Evolutionary conservation across 805 yeast species (phyloP), one percentile per base, ranked within the genome.

Genomic region (Saccharomycopsis selenospora): DNA sequence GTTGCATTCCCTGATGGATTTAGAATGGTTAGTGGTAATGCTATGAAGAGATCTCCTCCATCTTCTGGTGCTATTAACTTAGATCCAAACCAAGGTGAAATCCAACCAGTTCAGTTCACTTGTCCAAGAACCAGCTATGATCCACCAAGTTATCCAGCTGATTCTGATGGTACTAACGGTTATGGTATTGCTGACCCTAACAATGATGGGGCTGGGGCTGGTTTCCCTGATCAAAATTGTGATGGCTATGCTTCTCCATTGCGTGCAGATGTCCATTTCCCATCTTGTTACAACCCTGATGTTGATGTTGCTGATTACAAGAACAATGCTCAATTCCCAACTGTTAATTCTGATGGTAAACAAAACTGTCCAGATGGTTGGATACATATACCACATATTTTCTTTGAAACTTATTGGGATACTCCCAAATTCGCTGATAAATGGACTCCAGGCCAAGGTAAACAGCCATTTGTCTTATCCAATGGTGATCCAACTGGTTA

Each of bases 301-400:
- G 46, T 40, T 24, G 49, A 49, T 30, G 49, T 41, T 14, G 46
- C 24, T 10, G 28, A 46, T 25, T 46, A 46, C 24, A 40, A 46
- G 22, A 46, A 46, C 28, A 46, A 46, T 25, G 43, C 46, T 17
- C 27, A 26, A 14, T 41, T 41, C 13, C 44, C 45, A 14, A 18
- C 46, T n/a, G 14, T 50, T n/a, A 24, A 40, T 8, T 50, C 38
- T 4, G 49, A 50, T 13, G 49, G 46, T 17, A 14, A 23, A 10
- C 17, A 11, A 14, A 46, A 46, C 38, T 46, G 49, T 41, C 49
- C 49, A 6, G 36, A 40, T 7, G 49, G 49, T 14, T 46, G 46
- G 46, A 18, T 46, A 20, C 49, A 46, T 29, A 47, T 53, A 2
- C 56, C 56, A 28, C 53, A 53, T 38, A 20, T 53, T 18, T 50